phyloP scores from a whole-genome alignment of 306 rosid genomes.

The Prunus kanzakura region DNA sequence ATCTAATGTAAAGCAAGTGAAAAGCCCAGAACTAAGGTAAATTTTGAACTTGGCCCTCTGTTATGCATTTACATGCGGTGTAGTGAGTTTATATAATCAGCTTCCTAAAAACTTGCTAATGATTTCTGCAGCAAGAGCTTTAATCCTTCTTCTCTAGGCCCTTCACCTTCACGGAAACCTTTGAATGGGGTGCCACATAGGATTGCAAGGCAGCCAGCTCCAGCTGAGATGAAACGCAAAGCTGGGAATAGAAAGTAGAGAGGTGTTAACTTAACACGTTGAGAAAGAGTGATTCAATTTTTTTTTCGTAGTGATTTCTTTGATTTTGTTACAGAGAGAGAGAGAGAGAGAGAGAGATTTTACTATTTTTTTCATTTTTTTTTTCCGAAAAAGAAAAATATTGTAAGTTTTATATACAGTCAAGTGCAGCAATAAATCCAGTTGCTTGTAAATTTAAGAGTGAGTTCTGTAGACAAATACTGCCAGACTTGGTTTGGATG shows the following conservation, averaged over 20 bases:
- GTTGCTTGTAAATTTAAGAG: slow-evolving; percentile 60
- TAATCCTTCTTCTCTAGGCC: slow-evolving; percentile 58
- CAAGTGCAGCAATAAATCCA: slow-evolving; percentile 69
- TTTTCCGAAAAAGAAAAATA: not conserved
- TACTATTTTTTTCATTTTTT: slow-evolving; percentile 21
- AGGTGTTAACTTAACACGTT: slow-evolving; percentile 25
- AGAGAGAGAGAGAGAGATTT: slow-evolving; percentile 32
- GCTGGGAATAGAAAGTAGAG: slow-evolving; percentile 65
- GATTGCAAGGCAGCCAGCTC: slow-evolving; percentile 64
- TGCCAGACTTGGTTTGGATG: slow-evolving; percentile 30
- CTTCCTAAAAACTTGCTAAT: not conserved
- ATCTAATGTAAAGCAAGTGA: slow-evolving; percentile 38
- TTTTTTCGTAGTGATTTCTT: slow-evolving; percentile 20
- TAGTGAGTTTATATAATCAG: not conserved
- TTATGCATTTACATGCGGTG: not conserved
- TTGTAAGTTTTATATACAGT: slow-evolving; percentile 48
- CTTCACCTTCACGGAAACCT: slow-evolving; percentile 81
- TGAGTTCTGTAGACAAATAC: slow-evolving; percentile 16
- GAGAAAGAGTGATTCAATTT: slow-evolving; percentile 28
- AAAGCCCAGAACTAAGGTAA: slow-evolving; percentile 81
- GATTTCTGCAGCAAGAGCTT: slow-evolving; percentile 50
- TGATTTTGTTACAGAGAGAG: slow-evolving; percentile 32
- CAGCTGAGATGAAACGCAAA: slow-evolving; percentile 75
- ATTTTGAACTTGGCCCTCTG: not conserved
- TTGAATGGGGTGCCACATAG: slow-evolving; percentile 52